Evolutionary conservation across 495 filamentous ascomycete genomes (phyloP).

Genomic region (Opeltia flavorubescens): DNA sequence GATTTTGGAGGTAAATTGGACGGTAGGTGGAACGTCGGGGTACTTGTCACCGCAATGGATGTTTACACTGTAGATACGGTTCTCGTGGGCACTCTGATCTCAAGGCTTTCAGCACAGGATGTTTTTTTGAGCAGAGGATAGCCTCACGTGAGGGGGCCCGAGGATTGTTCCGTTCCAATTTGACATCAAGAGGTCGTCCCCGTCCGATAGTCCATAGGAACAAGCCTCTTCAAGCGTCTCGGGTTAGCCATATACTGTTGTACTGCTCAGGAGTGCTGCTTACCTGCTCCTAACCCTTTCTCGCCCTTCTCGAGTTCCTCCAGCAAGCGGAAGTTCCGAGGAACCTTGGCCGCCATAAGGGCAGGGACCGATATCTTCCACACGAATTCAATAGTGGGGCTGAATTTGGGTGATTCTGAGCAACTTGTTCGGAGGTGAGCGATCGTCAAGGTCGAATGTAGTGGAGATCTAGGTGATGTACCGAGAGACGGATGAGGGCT

Average conservation of each 20-base stretch:
- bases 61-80: slow-evolving; percentile 94
- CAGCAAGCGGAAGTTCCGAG: slow-evolving; percentile 86
- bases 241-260: slow-evolving; percentile 9
- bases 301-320: slow-evolving; percentile 98
- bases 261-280: slow-evolving; percentile 3
- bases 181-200: slow-evolving; percentile 91
- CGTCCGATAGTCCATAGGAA: slow-evolving; percentile 90
- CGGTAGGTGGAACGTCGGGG: slow-evolving; percentile 72
- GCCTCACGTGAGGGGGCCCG: slow-evolving; percentile 82
- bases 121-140: slow-evolving; percentile 1
- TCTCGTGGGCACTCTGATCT: slow-evolving; percentile 80
- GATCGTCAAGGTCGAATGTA: too few species aligned
- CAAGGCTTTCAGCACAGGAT: slow-evolving; percentile 9
- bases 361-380: slow-evolving; percentile 2
- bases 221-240: slow-evolving; percentile 64
- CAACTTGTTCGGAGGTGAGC: too few species aligned
- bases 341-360: slow-evolving; percentile 67
- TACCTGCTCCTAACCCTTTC: slow-evolving; percentile 91
- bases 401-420: too few species aligned
- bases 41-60: slow-evolving; percentile 91
- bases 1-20: slow-evolving; percentile 83
- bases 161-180: slow-evolving; percentile 98
- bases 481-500: not conserved
- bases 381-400: not conserved
- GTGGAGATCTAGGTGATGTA: not conserved